These are phyloP conservation scores for Penicillium sp. DNA, from an alignment of 2,329 filamentous ascomycete genomes.

Conservation along the genomic window DNA sequence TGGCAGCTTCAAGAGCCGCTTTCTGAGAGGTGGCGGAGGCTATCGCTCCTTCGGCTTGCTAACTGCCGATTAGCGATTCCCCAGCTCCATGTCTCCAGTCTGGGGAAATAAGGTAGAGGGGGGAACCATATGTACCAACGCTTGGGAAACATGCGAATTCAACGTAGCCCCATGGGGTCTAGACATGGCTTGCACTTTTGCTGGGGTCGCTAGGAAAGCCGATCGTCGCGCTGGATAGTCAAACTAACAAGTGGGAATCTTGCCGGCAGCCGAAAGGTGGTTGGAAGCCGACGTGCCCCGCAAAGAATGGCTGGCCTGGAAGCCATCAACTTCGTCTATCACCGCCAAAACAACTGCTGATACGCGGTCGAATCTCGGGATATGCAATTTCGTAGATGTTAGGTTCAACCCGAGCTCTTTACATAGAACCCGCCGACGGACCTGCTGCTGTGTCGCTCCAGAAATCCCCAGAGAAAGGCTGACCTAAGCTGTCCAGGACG, in stretches of 20 bases:
- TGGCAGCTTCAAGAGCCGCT: constrained; percentile 75
- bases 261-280: constrained; percentile 10
- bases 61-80: constrained; percentile 34
- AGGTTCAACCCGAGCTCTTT: constrained; percentile 7
- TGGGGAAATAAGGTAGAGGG: not conserved
- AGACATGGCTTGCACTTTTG: constrained; percentile 37
- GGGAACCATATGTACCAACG: constrained; percentile 35
- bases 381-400: not conserved
- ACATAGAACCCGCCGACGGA: not conserved
- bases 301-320: constrained; percentile 5
- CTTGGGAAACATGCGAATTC: constrained; percentile 38
- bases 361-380: constrained; percentile 1
- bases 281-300: constrained; percentile 23
- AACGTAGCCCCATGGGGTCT: constrained; percentile 34
- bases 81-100: not conserved
- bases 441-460: not conserved
- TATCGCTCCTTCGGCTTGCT: constrained; percentile 63
- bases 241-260: not conserved
- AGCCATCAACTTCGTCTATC: not conserved
- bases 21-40: constrained; percentile 58
- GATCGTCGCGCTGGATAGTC: constrained; percentile 18
- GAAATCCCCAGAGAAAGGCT: not conserved
- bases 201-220: constrained; percentile 10
- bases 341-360: constrained; percentile 1
- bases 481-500: constrained; percentile 24